These are phyloP conservation scores for Kondoa subrosea DNA, from an alignment of 768 basidiomycete species.

Conservation along the genomic window DNA sequence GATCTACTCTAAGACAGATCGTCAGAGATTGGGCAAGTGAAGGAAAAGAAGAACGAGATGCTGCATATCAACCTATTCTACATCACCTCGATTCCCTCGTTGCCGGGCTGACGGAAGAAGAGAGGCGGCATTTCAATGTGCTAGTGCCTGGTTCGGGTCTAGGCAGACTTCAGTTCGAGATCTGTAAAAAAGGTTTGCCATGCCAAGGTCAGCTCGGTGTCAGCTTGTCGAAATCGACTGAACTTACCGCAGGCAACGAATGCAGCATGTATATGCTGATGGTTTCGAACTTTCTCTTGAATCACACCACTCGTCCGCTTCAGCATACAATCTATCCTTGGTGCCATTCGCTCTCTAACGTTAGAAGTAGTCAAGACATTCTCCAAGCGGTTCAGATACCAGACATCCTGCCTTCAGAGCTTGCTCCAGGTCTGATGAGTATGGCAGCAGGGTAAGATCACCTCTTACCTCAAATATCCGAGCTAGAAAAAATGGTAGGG, in stretches of 20 bases:
- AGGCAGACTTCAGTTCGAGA: slow-evolving; percentile 7
- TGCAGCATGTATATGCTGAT: slow-evolving; percentile 21
- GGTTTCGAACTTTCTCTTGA: slow-evolving; percentile 12
- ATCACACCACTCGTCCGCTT: neutral
- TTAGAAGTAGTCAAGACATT: slow-evolving; percentile 1
- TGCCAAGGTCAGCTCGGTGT: no score
- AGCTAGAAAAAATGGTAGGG: neutral
- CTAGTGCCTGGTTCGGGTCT: slow-evolving; percentile 12
- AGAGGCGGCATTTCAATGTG: neutral
- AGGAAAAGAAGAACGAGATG: neutral
- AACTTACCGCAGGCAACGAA: slow-evolving; percentile 16
- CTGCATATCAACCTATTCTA: neutral
- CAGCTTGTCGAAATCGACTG: slow-evolving; percentile 9
- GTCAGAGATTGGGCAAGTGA: neutral
- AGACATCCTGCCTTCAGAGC: slow-evolving; percentile 13
- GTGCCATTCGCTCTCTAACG: slow-evolving; percentile 16
- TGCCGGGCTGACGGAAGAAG: neutral
- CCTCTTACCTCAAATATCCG: neutral
- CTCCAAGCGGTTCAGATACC: slow-evolving; percentile 9
- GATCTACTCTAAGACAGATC: neutral
- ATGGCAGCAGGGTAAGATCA: slow-evolving; percentile 10
- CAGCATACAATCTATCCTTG: slow-evolving; percentile 17
- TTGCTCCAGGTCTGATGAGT: neutral
- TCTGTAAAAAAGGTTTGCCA: neutral
- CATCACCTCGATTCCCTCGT: neutral